Evolutionary conservation across 192 early-diverging fungal genomes (phyloP).

Genomic region (Kappamyces sp.): DNA sequence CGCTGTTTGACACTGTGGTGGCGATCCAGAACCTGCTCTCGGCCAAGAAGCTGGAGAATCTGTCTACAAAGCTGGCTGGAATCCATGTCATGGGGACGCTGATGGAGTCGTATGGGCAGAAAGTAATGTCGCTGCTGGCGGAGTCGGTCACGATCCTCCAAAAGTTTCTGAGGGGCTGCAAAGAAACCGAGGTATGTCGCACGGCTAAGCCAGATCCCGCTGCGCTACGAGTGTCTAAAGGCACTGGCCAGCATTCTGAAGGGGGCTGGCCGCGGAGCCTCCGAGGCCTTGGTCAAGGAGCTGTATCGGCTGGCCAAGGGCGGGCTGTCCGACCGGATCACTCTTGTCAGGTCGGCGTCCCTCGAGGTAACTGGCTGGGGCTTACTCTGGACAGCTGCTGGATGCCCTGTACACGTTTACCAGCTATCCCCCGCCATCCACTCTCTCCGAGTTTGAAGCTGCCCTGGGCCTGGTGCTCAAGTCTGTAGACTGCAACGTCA

Average conservation of each 20-base stretch:
- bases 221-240: slow-evolving; percentile 66
- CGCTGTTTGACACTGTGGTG: slow-evolving; percentile 72
- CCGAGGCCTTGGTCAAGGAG: slow-evolving; percentile 68
- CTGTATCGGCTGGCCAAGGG: slow-evolving; percentile 56
- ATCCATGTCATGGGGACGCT: slow-evolving; percentile 71
- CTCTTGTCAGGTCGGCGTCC: slow-evolving; percentile 56
- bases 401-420: slow-evolving; percentile 46
- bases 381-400: slow-evolving; percentile 39
- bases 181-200: slow-evolving; percentile 43
- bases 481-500: slow-evolving; percentile 43
- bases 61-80: slow-evolving; percentile 64
- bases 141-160: slow-evolving; percentile 56
- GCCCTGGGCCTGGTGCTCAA: slow-evolving; percentile 42
- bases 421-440: slow-evolving; percentile 32
- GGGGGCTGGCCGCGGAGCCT: slow-evolving; percentile 68
- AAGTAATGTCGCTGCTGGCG: slow-evolving; percentile 65
- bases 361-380: slow-evolving; percentile 48
- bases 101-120: slow-evolving; percentile 68
- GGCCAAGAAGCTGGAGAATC: slow-evolving; percentile 55
- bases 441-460: slow-evolving; percentile 50
- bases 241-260: slow-evolving; percentile 59
- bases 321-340: slow-evolving; percentile 66
- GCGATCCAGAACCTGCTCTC: slow-evolving; percentile 52
- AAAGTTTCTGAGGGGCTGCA: slow-evolving; percentile 63
- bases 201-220: slow-evolving; percentile 14